Evolutionary conservation across 2,329 filamentous ascomycete genomes (phyloP).

Genomic region (Diaporthe batatas): DNA sequence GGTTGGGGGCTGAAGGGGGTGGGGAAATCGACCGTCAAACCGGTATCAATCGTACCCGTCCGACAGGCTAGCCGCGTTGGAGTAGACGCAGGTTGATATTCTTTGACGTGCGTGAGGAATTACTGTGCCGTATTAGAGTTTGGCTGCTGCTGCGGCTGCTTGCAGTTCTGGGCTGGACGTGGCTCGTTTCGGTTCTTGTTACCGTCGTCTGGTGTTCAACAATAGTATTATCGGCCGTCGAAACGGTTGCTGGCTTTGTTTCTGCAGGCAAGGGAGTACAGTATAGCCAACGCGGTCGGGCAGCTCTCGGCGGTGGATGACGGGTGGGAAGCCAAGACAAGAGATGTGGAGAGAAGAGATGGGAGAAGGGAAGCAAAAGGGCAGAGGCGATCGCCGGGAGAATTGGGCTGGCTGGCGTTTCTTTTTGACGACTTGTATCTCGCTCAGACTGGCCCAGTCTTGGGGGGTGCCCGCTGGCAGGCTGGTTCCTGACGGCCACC

Average conservation of each 20-base stretch:
- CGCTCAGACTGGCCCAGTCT: background rate
- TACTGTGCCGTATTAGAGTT: conserved; percentile 11
- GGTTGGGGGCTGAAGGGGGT: conserved; percentile 10
- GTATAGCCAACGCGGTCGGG: background rate
- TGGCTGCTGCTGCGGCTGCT: background rate
- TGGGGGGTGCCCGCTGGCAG: no score
- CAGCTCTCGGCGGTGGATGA: conserved; percentile 18
- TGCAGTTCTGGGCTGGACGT: background rate
- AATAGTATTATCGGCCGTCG: background rate
- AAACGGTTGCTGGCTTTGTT: background rate
- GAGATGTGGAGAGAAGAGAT: conserved; percentile 17
- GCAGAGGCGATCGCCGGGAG: conserved; percentile 27
- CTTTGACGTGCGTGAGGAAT: background rate
- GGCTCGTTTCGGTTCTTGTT: background rate
- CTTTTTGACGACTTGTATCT: conserved; percentile 19
- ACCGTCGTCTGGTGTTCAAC: conserved; percentile 1
- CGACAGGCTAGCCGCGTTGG: conserved; percentile 8
- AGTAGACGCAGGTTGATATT: background rate
- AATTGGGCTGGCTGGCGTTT: conserved; percentile 12
- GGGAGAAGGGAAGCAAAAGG: conserved; percentile 11
- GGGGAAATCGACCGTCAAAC: conserved; percentile 23
- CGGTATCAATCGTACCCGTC: conserved; percentile 22
- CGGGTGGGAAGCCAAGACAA: conserved; percentile 21
- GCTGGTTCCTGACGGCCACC: conserved; percentile 11
- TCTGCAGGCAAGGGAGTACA: background rate